Percentiles rank a stretch among this genome's conserved stretches.
phyloP scores from a whole-genome alignment of 2,329 filamentous ascomycete species.

The Aphanoascus verrucosus region DNA sequence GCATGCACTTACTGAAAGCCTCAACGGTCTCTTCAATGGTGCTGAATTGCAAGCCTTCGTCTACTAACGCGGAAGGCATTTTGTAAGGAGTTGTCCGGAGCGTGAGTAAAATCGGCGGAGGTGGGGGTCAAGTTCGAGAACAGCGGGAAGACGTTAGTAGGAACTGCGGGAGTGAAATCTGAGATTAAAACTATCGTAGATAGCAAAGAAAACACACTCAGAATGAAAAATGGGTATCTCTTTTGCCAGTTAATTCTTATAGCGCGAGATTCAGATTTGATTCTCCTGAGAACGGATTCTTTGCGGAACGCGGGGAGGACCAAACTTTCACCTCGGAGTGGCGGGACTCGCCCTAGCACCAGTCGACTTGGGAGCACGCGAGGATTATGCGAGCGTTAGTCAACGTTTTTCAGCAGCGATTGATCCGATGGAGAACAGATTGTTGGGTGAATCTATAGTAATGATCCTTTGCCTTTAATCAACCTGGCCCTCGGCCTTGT shows the following conservation, averaged over 20 bases:
- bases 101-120: neutral
- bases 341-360: neutral
- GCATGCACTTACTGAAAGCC: slow-evolving; percentile 30
- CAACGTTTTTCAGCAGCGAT: neutral
- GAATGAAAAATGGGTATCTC: neutral
- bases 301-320: slow-evolving; percentile 2
- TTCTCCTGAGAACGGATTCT: neutral
- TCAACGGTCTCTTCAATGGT: slow-evolving; percentile 34
- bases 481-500: neutral
- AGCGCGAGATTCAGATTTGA: neutral
- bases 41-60: slow-evolving; percentile 29
- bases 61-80: slow-evolving; percentile 28
- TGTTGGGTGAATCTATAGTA: too few species aligned
- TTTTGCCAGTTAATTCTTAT: neutral
- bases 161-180: neutral
- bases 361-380: neutral
- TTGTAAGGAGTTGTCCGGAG: neutral
- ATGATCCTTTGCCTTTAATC: too few species aligned
- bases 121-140: neutral
- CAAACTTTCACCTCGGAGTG: slow-evolving; percentile 10
- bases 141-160: neutral
- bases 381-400: neutral
- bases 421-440: too few species aligned
- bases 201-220: too few species aligned
- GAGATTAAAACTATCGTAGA: too few species aligned